Base-by-base conservation (phyloP, 2,329 filamentous ascomycete species). In the Boeremia exigua region DNA sequence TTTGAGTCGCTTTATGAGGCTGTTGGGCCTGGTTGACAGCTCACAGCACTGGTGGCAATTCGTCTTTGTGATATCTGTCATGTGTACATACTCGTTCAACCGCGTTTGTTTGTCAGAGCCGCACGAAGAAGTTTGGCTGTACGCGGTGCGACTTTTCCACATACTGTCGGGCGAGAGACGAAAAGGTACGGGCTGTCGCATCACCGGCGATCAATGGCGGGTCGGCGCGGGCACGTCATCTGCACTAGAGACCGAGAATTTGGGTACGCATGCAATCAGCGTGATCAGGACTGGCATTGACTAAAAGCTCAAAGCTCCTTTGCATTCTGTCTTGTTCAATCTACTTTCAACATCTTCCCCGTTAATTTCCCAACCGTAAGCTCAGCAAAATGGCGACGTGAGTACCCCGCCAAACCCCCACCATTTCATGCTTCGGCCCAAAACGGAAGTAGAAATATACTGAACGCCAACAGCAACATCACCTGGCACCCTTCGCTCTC, bases 401-500 rank as follows among this genome's bases (percentile, higher is more conserved):
- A 68, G 70, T 54, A 30, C 63, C 63, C 62, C 69, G 55, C 69
- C 64, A 63, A 63, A 50, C 67, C 66, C 19, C 65, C 70, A 39
- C 65, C 59, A 67, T 58, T 17, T 36, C 39, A 37, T n/a, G 34
- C 39, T 14, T 45, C 17, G 25, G 14, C 23, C 11, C 29, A 30
- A n/a, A 15, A 36, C 19, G 17, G 28, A 28, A 53, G 42, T 40
- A 23, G 28, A 11, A 47, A 27, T 15, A 23, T 46, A 36, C 62
- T 58, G 27, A 55, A 29, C 34, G 9, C 33, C 30, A 36, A 34
- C 73, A 95, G 91, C 76, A 95, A 95, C 84, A 94, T 95, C 77
- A 94, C 90, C 77, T 95, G 91, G 91, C 91, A 95, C 82, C 83
- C 88, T 8, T 90, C 89, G 60, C 88, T 95, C 73, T 89, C 89